These are phyloP conservation scores for Triangularia setosa DNA, from an alignment of 2,329 filamentous ascomycete species.

Conservation along the genomic window DNA sequence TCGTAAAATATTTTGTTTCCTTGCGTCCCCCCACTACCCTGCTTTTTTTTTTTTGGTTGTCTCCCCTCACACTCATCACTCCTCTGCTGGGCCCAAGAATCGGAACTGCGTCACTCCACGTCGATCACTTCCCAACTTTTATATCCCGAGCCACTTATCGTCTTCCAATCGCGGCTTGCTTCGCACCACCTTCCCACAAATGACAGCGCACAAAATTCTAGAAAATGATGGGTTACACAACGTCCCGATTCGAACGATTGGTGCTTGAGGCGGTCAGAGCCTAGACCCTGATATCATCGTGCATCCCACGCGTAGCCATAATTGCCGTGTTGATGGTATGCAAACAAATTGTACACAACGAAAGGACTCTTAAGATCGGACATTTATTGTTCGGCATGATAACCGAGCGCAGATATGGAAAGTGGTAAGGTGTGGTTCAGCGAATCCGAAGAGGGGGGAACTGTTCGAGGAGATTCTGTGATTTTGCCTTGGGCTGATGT, in stretches of 20 bases:
- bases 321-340: too few species aligned
- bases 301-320: background rate
- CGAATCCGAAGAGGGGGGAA: background rate
- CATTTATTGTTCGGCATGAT: background rate
- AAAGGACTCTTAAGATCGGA: background rate
- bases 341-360: too few species aligned
- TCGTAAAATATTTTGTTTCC: background rate
- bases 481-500: background rate
- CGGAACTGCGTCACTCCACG: background rate
- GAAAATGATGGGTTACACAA: background rate
- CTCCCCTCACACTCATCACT: too few species aligned
- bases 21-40: background rate
- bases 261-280: background rate
- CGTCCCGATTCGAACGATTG: background rate
- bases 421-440: background rate
- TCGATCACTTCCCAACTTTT: background rate
- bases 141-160: background rate
- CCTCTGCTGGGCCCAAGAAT: too few species aligned
- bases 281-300: background rate
- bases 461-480: background rate
- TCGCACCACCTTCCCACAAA: too few species aligned
- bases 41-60: too few species aligned
- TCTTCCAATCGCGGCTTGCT: too few species aligned
- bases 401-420: background rate
- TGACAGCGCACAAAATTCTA: background rate